Base-by-base conservation (phyloP, 768 basidiomycete genomes). In the Pleurotus citrinopileatus region DNA sequence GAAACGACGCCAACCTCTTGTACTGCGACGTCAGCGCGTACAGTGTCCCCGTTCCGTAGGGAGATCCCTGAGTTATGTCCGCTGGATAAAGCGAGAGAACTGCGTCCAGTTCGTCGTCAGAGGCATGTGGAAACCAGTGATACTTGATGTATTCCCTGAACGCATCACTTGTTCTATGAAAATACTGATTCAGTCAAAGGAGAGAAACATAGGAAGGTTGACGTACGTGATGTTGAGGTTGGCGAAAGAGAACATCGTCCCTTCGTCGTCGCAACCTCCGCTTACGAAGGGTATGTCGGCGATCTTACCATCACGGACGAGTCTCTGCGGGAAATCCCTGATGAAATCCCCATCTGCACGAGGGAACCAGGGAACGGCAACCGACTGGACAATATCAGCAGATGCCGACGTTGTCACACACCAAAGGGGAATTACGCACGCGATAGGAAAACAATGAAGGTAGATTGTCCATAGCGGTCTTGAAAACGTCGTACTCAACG, bases 1-100 rank as follows among this genome's bases (percentile, higher is more conserved):
- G 71, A 54, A 83, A 68, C 0, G 80, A 71, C 1, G 80, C 75
- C 3, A 81, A 52, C 6, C 80, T 67, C 61, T 83, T 83, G 65
- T 70, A 82, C 54, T 83, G 73, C 0, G 77, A 72, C 1, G 73
- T 72, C 4, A 76, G 59, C 0, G 69, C 69, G 42, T 81, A 74
- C 17, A 67, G 43, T 20, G 60, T 45, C 0, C 76, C 73, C 0
- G 79, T 82, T 46, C 68, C 68, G 55, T 47, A 77, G 0, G 75
- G 76, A 2, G 73, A 73, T 8, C 74, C 76, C 32, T 66, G 57
- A 2, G 67, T 63, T 2, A 59, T 51, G 3, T 70, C 65, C 42
- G 67, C 68, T 9, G 52, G 37, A 3, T 51, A 50, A 23, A 59
- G 40, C 29, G 19, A 7, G 5, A 37, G 9, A 26, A 46, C 3